phyloP scores from a whole-genome alignment of 768 basidiomycete species.

The Kwoniella europaea region DNA sequence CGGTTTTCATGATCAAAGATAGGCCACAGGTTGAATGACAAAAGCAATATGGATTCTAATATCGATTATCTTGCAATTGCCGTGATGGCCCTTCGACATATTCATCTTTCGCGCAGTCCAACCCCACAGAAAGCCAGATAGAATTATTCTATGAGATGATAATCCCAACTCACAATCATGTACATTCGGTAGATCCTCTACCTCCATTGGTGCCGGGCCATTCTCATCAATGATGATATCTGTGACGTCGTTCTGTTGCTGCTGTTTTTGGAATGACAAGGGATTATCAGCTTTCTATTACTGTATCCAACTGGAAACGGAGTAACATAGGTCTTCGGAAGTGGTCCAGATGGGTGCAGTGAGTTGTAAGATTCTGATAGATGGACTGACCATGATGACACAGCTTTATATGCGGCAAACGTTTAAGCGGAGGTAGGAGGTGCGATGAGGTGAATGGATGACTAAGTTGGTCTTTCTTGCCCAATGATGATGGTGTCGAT shows the following conservation, averaged over 20 bases:
- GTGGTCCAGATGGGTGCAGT: not conserved
- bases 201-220: slow-evolving; percentile 51
- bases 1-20: not conserved
- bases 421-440: slow-evolving; percentile 5
- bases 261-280: slow-evolving; percentile 12
- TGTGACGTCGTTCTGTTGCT: slow-evolving; percentile 43
- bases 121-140: not conserved
- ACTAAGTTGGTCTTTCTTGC: not conserved
- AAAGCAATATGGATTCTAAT: not conserved
- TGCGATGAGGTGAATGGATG: not conserved
- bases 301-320: not conserved
- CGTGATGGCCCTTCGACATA: not conserved
- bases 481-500: not conserved
- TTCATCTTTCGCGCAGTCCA: not conserved
- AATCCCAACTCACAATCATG: slow-evolving; percentile 51
- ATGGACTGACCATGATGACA: slow-evolving; percentile 28
- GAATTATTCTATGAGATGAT: not conserved
- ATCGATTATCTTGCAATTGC: not conserved
- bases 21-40: not conserved
- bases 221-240: slow-evolving; percentile 58
- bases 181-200: slow-evolving; percentile 56
- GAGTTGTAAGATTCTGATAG: not conserved
- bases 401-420: slow-evolving; percentile 17
- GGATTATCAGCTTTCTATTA: slow-evolving; percentile 2
- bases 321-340: not conserved